A percentile compares a stretch with the other conserved stretches of the same genome.
Evolutionary conservation across 352 stramenopile genomes (phyloP).

Genomic region (Phytophthora idaei): DNA sequence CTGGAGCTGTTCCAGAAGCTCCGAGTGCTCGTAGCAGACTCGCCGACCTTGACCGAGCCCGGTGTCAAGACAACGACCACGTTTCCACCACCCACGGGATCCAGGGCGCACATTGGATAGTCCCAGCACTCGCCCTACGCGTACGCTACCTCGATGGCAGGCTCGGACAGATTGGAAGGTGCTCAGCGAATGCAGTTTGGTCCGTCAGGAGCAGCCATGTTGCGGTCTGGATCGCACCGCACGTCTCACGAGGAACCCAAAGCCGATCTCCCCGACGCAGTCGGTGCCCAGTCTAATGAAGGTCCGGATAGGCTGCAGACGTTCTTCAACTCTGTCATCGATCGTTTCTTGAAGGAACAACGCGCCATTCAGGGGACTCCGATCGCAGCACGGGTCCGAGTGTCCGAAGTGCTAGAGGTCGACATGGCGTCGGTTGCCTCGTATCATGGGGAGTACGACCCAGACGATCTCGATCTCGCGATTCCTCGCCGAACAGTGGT

Average conservation of each 20-base stretch:
- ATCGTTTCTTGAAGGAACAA: background rate
- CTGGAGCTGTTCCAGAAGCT: background rate
- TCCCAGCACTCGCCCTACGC: too few species aligned
- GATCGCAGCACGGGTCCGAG: background rate
- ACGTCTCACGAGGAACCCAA: background rate
- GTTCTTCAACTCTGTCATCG: background rate
- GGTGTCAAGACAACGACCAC: background rate
- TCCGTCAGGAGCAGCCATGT: background rate
- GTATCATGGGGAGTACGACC: background rate
- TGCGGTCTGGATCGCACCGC: background rate
- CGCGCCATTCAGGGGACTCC: background rate
- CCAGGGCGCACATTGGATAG: too few species aligned
- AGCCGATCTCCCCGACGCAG: too few species aligned
- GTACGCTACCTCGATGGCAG: too few species aligned
- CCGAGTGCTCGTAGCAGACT: background rate
- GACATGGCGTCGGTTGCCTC: background rate
- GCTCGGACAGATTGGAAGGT: too few species aligned
- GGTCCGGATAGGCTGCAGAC: background rate
- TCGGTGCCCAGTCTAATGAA: too few species aligned
- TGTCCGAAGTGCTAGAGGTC: background rate
- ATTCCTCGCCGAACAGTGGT: too few species aligned
- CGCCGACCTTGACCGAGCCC: too few species aligned
- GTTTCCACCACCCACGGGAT: too few species aligned
- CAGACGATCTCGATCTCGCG: background rate
- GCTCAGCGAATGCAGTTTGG: too few species aligned